Percentiles rank a stretch among this genome's conserved stretches.
Evolutionary conservation across 2,329 filamentous ascomycete species (phyloP).

Genomic region (Aquanectria penicillioides): DNA sequence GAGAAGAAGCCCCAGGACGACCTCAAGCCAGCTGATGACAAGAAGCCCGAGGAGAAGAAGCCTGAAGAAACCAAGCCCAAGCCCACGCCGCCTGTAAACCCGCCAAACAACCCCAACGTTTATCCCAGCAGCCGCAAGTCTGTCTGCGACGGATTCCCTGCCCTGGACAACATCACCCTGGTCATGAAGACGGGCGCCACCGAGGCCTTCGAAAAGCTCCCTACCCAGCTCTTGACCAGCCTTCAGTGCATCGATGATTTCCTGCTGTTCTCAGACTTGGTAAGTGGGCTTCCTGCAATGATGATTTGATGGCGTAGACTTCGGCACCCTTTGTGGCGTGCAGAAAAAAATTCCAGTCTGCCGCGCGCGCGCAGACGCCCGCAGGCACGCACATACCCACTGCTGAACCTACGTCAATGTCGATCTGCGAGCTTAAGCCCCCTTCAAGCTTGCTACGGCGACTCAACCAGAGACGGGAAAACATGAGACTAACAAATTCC

Average conservation of each 20-base stretch:
- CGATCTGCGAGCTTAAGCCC: no score
- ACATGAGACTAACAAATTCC: slow-evolving; percentile 15
- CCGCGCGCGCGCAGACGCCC: background rate
- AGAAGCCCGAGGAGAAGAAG: slow-evolving; percentile 1
- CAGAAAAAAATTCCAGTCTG: slow-evolving; percentile 12
- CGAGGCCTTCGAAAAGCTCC: slow-evolving; percentile 63
- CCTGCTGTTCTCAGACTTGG: slow-evolving; percentile 66
- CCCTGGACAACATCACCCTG: slow-evolving; percentile 57
- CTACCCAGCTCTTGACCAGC: slow-evolving; percentile 65
- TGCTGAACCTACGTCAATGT: background rate
- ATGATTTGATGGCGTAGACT: background rate
- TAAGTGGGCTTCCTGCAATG: slow-evolving; percentile 26
- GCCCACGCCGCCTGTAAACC: no score
- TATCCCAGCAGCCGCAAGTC: slow-evolving; percentile 23
- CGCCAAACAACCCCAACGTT: slow-evolving; percentile 7
- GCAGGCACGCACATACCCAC: background rate
- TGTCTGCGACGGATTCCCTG: slow-evolving; percentile 54
- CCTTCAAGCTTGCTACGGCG: no score
- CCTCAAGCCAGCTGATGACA: background rate
- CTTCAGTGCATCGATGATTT: slow-evolving; percentile 64
- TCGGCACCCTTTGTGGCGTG: slow-evolving; percentile 3
- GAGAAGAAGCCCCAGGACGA: slow-evolving; percentile 1
- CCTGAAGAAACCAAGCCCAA: slow-evolving; percentile 13
- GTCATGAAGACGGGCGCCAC: slow-evolving; percentile 70
- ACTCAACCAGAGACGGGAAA: background rate